These are phyloP conservation scores for Amylocystis lapponica DNA, from an alignment of 768 basidiomycete species.

Conservation along the genomic window DNA sequence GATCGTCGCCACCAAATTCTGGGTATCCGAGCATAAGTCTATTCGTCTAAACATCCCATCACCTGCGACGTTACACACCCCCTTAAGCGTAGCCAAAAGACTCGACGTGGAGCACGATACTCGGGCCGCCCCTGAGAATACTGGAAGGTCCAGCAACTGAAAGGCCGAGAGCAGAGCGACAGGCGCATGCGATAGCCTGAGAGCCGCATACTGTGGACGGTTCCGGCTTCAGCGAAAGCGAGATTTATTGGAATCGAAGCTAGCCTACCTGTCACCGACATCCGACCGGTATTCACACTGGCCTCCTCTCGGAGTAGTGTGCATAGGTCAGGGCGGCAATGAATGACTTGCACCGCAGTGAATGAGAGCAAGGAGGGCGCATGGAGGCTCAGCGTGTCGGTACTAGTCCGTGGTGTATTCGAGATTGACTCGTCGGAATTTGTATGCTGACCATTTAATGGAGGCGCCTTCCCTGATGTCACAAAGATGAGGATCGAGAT, in stretches of 20 bases:
- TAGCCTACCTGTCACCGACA: slow-evolving; percentile 44
- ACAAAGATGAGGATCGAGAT: slow-evolving; percentile 38
- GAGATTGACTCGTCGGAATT: slow-evolving; percentile 18
- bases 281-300: slow-evolving; percentile 26
- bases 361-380: slow-evolving; percentile 17
- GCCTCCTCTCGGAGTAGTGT: slow-evolving; percentile 34
- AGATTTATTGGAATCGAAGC: too few relatives aligned
- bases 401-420: slow-evolving; percentile 2
- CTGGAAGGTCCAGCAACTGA: slow-evolving; percentile 28
- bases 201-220: too few relatives aligned
- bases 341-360: slow-evolving; percentile 22
- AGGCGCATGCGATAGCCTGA: slow-evolving; percentile 31
- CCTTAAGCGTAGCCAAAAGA: slow-evolving; percentile 33
- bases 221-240: too few relatives aligned
- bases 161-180: slow-evolving; percentile 34
- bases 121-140: slow-evolving; percentile 40
- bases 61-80: too few relatives aligned
- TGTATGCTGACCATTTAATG: slow-evolving; percentile 5
- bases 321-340: slow-evolving; percentile 40
- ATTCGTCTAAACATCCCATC: too few relatives aligned
- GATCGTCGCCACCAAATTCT: too few relatives aligned
- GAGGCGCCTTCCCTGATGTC: slow-evolving; percentile 30
- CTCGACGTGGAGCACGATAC: slow-evolving; percentile 41
- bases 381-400: slow-evolving; percentile 8
- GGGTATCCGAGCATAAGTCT: too few relatives aligned